Evolutionary conservation across 495 filamentous ascomycete genomes (phyloP), one percentile per base, ranked within the genome.

Genomic region (Talaromyces trachyspermus): DNA sequence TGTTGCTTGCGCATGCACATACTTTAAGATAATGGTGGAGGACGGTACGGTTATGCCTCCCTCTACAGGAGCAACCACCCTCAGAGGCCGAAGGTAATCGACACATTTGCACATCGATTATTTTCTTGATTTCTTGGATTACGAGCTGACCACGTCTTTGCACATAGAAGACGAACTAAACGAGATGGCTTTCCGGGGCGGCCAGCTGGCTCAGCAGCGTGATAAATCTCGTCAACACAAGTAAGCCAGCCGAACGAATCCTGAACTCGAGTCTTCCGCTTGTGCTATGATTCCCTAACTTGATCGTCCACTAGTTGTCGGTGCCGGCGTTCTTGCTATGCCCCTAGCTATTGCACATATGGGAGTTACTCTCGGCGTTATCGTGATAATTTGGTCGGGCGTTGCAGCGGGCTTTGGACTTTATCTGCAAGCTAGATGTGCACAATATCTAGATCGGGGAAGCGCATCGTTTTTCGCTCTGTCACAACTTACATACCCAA

Each of bases 181-280:
- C 76, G 75, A 63, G 69, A 70, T 54, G 57, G 66, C 10, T 46
- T 62, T 17, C 57, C 5, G 90, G 92, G 11, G 76, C 88, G 54
- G 92, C 94, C 42, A 84, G 85, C 44, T 96, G 89, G 86, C 56
- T 83, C 35, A 94, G 87, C 68, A 94, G 89, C 57, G 85, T 94
- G 54, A 85, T 96, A 70, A 98, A 97, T 61, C 68, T 98, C 14
- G 71, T 97, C 49, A 98, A 98, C 66, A 98, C 92, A 5, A 97
- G 69, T 73, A 55, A 69, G 69, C 63, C 23, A 14, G 12, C 12
- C 85, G 88, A 76, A 43, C 75, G 63, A 14, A 24, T 48, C 40
- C 22, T 14, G 29, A 14, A 1, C 33, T 35, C 17, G 20, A 9
- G 20, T 12, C 18, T n/a, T 49, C 43, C 25, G 43, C n/a, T n/a